phyloP scores from a whole-genome alignment of 2,329 filamentous ascomycete species.

The Arachnomyces sp. region DNA sequence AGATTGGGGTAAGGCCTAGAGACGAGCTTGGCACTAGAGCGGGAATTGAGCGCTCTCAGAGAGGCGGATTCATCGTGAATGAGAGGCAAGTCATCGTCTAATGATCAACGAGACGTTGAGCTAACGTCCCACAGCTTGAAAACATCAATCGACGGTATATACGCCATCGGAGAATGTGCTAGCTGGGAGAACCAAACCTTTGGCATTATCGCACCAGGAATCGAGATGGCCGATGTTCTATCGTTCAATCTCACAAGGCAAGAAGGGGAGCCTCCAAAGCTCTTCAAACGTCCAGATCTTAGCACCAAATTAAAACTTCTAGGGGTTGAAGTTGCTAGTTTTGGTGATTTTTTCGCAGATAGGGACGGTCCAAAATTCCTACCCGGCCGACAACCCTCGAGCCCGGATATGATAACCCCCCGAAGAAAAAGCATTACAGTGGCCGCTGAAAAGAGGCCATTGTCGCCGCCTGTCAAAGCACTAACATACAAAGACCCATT shows the following conservation, averaged over 20 bases:
- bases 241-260: constrained; percentile 86
- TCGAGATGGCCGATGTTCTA: constrained; percentile 89
- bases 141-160: constrained; percentile 66
- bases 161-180: constrained; percentile 85
- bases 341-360: constrained; percentile 90
- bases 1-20: constrained; percentile 72
- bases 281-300: constrained; percentile 74
- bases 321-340: constrained; percentile 85
- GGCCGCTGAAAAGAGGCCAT: constrained; percentile 36
- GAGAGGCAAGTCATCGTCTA: constrained; percentile 24
- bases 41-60: constrained; percentile 63
- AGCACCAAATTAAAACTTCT: constrained; percentile 88
- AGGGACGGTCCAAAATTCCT: constrained; percentile 70
- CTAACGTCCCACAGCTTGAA: constrained; percentile 39
- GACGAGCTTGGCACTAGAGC: constrained; percentile 67
- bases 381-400: constrained; percentile 47
- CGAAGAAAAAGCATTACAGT: constrained; percentile 7
- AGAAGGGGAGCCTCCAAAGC: constrained; percentile 59
- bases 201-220: constrained; percentile 78
- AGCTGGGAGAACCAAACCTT: constrained; percentile 84
- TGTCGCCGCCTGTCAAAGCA: constrained; percentile 62
- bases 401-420: constrained; percentile 28
- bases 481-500: constrained; percentile 87
- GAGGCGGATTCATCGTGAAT: constrained; percentile 61
- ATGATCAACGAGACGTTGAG: not conserved